Base-by-base conservation (phyloP, 2,329 filamentous ascomycete species). In the Fusarium sp. region DNA sequence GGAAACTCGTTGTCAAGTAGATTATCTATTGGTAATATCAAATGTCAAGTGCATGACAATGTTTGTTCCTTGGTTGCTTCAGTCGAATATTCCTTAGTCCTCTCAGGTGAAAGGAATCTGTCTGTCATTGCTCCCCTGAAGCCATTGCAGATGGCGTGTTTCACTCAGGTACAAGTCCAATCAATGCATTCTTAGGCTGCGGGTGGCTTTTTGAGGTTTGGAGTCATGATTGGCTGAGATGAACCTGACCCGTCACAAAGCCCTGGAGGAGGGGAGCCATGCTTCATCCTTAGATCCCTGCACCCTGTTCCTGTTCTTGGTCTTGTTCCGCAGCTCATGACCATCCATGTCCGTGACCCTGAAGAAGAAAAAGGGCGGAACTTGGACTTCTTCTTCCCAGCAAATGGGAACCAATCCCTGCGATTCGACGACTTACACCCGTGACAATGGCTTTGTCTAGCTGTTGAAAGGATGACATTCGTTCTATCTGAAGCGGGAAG, bases 151-250 rank as follows among this genome's bases (percentile, higher is more conserved):
- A 63, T 69, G 41, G 55, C 37, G 65, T 38, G 72, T 74, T 74
- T 74, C 72, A 73, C 52, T 56, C 63, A 72, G 66, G 65, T 54
- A 73, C 72, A 26, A 46, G 54, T 40, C 66, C 70, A 71, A 72
- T 74, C 69, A 73, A 56, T 55, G 45, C 42, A 54, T 36, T 31
- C 36, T 20, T 49, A 38, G 28, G 36, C 40, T 31, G 62, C 65
- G 65, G 68, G 72, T 66, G 63, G 69, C 70, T 68, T 72, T 70
- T 55, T 49, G 53, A n/a, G 16, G 4, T 4, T 46, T 58, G 15
- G 41, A 26, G 16, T 11, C 16, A 26, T 69, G 58, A 73, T 73
- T 74, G 72, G 72, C 52, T 44, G 10, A 16, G 38, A 23, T 6
- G 26, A 20, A 38, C 46, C 36, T 56, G 51, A 54, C 36, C 57